These are phyloP conservation scores for Agarophyton chilense DNA, from an alignment of 23 red algal genomes.

Conservation along the genomic window DNA sequence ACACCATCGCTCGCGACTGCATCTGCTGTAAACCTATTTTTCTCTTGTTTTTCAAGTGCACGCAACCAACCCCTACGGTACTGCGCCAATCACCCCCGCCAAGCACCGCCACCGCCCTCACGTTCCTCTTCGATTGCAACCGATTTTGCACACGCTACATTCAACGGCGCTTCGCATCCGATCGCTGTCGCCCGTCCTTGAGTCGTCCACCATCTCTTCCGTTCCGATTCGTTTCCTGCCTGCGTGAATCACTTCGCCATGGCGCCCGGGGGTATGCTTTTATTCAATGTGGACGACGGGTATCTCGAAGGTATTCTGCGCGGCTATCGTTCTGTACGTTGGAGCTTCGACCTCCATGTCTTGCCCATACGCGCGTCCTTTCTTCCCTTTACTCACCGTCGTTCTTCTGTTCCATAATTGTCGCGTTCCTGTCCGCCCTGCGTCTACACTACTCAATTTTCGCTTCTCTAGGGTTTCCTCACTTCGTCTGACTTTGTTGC, in stretches of 20 bases:
- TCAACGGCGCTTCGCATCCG: too few species aligned
- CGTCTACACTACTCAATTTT: neutral
- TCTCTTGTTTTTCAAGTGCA: neutral
- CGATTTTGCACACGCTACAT: neutral
- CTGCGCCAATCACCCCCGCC: neutral
- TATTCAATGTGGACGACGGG: constrained; percentile 95
- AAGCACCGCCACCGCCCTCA: neutral
- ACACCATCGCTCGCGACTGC: neutral
- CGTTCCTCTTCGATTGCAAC: neutral
- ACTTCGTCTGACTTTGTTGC: constrained; percentile 84
- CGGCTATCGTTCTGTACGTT: constrained; percentile 84
- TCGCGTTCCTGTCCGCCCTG: neutral
- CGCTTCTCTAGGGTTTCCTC: constrained; percentile 72
- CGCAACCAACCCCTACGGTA: neutral
- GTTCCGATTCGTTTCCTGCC: too few species aligned
- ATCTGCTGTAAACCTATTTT: constrained; percentile 20
- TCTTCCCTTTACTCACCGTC: constrained; percentile 1
- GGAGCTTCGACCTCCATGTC: neutral
- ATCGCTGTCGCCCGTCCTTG: too few species aligned
- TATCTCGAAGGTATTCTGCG: constrained; percentile 95
- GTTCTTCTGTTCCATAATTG: neutral
- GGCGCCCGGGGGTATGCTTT: constrained; percentile 88
- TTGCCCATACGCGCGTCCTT: neutral
- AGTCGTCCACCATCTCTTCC: too few species aligned
- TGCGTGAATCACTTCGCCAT: constrained; percentile 3